Conservation (phyloP, 2,329 filamentous ascomycete species). For the Cladosporium sp. region DNA sequence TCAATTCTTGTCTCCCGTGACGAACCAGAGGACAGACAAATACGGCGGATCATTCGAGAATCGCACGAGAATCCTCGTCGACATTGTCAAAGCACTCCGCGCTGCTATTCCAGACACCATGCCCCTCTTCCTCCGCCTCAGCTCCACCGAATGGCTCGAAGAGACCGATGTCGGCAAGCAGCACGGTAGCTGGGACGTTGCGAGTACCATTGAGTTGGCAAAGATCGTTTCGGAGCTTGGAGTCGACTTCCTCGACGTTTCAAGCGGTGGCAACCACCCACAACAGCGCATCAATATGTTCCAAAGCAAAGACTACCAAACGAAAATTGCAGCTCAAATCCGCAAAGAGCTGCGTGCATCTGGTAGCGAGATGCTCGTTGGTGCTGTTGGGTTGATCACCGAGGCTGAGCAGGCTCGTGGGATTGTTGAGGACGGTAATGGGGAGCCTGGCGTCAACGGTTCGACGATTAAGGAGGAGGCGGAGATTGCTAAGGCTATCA, state of each 20-base stretch:
- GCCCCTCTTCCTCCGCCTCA: conserved; percentile 69
- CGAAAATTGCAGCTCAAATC: conserved; percentile 44
- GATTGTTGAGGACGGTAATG: conserved; percentile 34
- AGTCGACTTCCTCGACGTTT: conserved; percentile 82
- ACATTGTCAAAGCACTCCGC: conserved; percentile 54
- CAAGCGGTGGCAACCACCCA: conserved; percentile 65
- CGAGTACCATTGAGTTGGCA: conserved; percentile 60
- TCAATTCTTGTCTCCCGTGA: conserved; percentile 62
- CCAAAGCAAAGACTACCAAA: conserved; percentile 44
- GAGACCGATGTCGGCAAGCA: conserved; percentile 45
- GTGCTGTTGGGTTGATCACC: conserved; percentile 51
- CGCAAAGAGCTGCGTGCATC: conserved; percentile 35
- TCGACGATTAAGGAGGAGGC: conserved; percentile 22
- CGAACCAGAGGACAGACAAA: conserved; percentile 62
- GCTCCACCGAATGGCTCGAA: conserved; percentile 70
- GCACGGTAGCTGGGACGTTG: conserved; percentile 61
- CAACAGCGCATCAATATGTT: conserved; percentile 43
- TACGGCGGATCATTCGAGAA: conserved; percentile 70
- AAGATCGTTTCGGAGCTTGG: conserved; percentile 65
- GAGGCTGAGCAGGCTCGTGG: conserved; percentile 47
- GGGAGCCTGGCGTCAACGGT: conserved; percentile 7
- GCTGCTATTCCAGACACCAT: conserved; percentile 58
- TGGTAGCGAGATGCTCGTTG: conserved; percentile 42
- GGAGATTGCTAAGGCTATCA: conserved; percentile 33
- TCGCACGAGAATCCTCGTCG: conserved; percentile 60